phyloP scores from a whole-genome alignment of 169 alveolate species.

The Eimeria maxima region DNA sequence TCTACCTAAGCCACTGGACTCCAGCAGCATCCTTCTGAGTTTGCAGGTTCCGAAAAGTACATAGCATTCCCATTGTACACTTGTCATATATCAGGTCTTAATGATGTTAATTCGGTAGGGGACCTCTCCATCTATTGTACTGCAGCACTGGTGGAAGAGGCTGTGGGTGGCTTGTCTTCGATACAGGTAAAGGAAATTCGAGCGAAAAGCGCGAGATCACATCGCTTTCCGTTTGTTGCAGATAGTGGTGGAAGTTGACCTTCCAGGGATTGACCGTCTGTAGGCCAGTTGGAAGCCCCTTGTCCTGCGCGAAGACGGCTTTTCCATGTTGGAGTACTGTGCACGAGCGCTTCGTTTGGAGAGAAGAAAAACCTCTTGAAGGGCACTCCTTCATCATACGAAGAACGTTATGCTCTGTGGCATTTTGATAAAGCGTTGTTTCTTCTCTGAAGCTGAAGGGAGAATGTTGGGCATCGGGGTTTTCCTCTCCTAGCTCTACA shows the following conservation, averaged over 20 bases:
- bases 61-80: not conserved
- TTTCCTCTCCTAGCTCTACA: not conserved
- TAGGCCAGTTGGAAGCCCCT: not conserved
- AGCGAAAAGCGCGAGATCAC: not conserved
- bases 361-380: not conserved
- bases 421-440: not conserved
- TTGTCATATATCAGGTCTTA: not conserved
- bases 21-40: not conserved
- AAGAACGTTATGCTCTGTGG: not conserved
- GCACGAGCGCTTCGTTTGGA: slow-evolving; percentile 1
- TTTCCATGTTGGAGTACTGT: not conserved
- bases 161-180: not conserved
- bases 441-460: not conserved
- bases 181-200: not conserved
- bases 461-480: not conserved
- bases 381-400: not conserved
- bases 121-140: not conserved
- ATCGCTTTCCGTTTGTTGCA: slow-evolving; percentile 7
- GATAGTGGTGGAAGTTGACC: not conserved
- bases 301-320: slow-evolving; percentile 7
- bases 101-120: not conserved
- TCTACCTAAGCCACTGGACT: not conserved
- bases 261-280: not conserved
- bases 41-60: not conserved
- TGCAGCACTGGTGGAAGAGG: not conserved